Evolutionary conservation across 345 rosid genomes (phyloP).

Genomic region (Gossypium bickii): DNA sequence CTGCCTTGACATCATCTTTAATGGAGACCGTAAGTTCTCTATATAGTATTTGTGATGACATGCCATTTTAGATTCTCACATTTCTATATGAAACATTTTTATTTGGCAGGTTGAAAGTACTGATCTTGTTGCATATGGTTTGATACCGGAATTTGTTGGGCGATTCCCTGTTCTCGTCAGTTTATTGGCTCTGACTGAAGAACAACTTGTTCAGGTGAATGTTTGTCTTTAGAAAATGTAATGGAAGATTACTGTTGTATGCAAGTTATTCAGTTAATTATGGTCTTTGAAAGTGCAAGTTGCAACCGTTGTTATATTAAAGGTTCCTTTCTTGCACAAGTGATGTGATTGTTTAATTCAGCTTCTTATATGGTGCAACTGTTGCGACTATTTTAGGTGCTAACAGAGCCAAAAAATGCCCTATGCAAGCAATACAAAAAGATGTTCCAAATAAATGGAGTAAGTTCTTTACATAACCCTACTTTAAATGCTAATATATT

Average conservation of each 20-base stretch:
- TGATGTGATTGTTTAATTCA: neutral
- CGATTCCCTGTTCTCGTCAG: slow-evolving; percentile 95
- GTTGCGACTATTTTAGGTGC: slow-evolving; percentile 43
- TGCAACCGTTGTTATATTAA: neutral
- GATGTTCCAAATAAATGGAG: slow-evolving; percentile 90
- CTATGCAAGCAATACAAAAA: slow-evolving; percentile 92
- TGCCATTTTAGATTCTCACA: neutral
- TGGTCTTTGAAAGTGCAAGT: slow-evolving; percentile 2
- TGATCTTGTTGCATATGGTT: slow-evolving; percentile 88
- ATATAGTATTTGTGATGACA: slow-evolving; percentile 2
- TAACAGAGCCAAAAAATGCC: slow-evolving; percentile 94
- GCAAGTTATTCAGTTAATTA: slow-evolving; percentile 1
- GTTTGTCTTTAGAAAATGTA: neutral
- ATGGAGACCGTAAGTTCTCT: slow-evolving; percentile 74
- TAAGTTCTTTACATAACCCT: slow-evolving; percentile 35
- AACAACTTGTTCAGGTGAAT: slow-evolving; percentile 92
- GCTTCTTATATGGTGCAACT: neutral
- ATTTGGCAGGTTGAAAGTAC: slow-evolving; percentile 88
- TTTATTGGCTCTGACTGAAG: slow-evolving; percentile 85
- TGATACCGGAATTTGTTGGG: slow-evolving; percentile 99
- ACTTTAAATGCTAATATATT: neutral
- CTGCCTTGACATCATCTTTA: slow-evolving; percentile 71
- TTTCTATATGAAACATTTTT: slow-evolving; percentile 10
- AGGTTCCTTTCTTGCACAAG: neutral
- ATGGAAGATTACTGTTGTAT: neutral